Conservation (phyloP, 768 basidiomycete genomes). For the Pilatotrama ljubarskyi region DNA sequence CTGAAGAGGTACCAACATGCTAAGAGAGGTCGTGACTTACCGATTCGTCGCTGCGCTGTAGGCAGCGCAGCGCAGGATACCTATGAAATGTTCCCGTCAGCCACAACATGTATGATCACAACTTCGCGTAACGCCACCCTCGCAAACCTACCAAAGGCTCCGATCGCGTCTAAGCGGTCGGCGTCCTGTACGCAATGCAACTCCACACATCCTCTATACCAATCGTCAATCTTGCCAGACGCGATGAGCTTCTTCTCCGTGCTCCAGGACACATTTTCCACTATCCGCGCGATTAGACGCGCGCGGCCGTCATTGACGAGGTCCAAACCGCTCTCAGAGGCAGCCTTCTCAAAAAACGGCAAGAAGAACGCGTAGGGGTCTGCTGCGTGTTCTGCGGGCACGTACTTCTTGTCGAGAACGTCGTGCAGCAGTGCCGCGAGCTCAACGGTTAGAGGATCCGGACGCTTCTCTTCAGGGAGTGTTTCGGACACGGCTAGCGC, state of each 20-base stretch:
- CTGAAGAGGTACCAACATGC: background rate
- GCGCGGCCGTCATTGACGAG: slow-evolving; percentile 63
- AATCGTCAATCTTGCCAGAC: slow-evolving; percentile 54
- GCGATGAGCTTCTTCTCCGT: slow-evolving; percentile 72
- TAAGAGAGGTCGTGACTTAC: slow-evolving; percentile 20
- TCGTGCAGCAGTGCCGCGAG: slow-evolving; percentile 89
- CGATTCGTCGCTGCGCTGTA: slow-evolving; percentile 42
- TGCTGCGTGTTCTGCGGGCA: slow-evolving; percentile 49
- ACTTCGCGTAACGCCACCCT: too few relatives aligned
- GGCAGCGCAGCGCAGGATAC: slow-evolving; percentile 50
- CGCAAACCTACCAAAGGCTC: slow-evolving; percentile 46
- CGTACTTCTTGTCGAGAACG: slow-evolving; percentile 85
- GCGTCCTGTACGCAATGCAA: slow-evolving; percentile 70
- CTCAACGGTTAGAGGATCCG: slow-evolving; percentile 78
- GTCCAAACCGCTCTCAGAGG: slow-evolving; percentile 47
- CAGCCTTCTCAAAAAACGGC: slow-evolving; percentile 55
- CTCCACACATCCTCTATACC: slow-evolving; percentile 73
- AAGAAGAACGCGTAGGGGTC: slow-evolving; percentile 68
- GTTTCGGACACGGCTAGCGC: slow-evolving; percentile 46
- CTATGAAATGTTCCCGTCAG: slow-evolving; percentile 20
- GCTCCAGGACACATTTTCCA: slow-evolving; percentile 84
- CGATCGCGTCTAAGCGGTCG: slow-evolving; percentile 54
- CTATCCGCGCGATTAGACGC: slow-evolving; percentile 52
- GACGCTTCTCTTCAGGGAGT: slow-evolving; percentile 34
- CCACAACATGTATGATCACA: too few relatives aligned